Evolutionary conservation across 2,329 filamentous ascomycete species (phyloP).

Genomic region (Cadophora gregata): DNA sequence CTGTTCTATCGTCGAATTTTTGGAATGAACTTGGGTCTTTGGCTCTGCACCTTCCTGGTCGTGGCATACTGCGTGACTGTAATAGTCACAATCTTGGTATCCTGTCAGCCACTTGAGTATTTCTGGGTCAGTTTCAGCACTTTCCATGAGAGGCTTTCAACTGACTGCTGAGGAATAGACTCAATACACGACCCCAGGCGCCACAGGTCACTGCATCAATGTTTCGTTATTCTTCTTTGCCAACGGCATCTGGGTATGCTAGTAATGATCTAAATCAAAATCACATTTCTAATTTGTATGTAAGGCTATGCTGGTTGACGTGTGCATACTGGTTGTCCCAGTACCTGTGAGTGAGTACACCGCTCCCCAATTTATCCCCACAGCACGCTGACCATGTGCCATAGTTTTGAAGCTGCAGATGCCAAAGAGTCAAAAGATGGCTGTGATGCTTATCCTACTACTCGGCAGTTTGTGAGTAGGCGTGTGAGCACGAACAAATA

Average conservation of each 20-base stretch:
- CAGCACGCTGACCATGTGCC: neutral
- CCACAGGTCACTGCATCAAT: neutral
- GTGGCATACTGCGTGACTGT: constrained; percentile 1
- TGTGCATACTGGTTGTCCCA: neutral
- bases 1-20: constrained; percentile 12
- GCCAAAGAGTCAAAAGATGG: neutral
- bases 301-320: neutral
- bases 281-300: neutral
- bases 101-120: neutral
- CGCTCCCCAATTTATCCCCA: neutral
- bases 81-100: neutral
- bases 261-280: neutral
- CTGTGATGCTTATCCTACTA: neutral
- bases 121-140: neutral
- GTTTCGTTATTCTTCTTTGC: neutral
- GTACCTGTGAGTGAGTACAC: neutral
- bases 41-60: neutral
- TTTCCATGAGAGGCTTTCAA: neutral
- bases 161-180: neutral
- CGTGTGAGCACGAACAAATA: neutral
- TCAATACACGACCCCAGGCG: neutral
- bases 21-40: constrained; percentile 9
- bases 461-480: neutral
- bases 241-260: neutral
- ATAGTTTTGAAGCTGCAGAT: neutral